Evolutionary conservation across 2,329 filamentous ascomycete genomes (phyloP), one percentile per base, ranked within the genome.

Genomic region (Rhytidhysteron rufulum): DNA sequence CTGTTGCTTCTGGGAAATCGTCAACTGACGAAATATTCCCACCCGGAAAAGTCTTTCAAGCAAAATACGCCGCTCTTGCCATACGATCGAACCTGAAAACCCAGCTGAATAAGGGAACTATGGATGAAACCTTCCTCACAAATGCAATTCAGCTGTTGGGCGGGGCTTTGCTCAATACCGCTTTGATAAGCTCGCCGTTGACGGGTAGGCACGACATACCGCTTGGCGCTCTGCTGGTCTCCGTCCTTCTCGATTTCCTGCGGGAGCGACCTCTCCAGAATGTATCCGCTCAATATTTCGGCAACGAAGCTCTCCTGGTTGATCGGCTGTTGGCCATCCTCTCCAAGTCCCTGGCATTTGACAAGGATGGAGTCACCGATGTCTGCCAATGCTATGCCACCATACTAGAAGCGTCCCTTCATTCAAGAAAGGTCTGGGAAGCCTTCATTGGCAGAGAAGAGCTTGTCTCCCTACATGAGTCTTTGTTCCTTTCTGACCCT

Each of bases 381-480:
- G 47, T 54, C 4, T 51, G 44, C 25, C 41, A 56, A 13, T 55
- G 55, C 10, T 66, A 65, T 35, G 53, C 54, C 10, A 53, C 50
- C 1, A 58, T 67, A 13, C 24, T 67, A 1, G 63, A 68, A 43
- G 60, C 61, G 25, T 65, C 58, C 5, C 44, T 66, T 13, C 62
- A 64, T 41, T 66, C 55, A 18, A 48, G 49, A 24, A 45, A 31
- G 5, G 44, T 66, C 4, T 68, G 65, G 63, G 43, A 58, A 11
- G 50, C 55, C 7, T 67, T 67, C 35, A 51, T 50, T 25, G 34
- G 37, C 16, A 51, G 57, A 27, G 15, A 46, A 5, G 50, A 57
- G 19, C 33, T 53, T 17, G 25, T 47, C 5, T 41, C 47, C 6
- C 40, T 68, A n/a, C 64, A 66, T 29, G 43, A 49, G 32, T 37